These are phyloP conservation scores for Neurospora sp. DNA, from an alignment of 495 filamentous ascomycete species.

Conservation along the genomic window DNA sequence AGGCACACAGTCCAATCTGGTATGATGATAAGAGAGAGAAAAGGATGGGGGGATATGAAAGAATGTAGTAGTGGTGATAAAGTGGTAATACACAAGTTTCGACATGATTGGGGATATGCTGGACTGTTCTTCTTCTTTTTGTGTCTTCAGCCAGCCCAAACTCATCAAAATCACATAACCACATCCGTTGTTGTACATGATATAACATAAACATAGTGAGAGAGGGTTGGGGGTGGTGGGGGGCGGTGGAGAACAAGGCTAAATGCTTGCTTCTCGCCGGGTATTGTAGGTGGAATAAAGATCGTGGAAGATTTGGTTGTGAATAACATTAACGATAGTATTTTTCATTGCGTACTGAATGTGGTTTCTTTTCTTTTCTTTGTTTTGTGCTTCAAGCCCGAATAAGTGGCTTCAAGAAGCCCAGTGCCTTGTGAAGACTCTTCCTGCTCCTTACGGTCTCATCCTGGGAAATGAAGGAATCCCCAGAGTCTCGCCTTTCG, in stretches of 20 bases:
- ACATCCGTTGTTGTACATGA: neutral
- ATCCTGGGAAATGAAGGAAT: slow-evolving; percentile 1
- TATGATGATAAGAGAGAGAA: neutral
- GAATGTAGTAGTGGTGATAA: neutral
- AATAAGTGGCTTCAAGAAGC: slow-evolving; percentile 8
- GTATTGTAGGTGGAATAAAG: neutral
- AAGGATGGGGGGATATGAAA: neutral
- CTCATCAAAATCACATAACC: neutral
- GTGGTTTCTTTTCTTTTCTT: neutral
- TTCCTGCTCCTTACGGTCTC: slow-evolving; percentile 1
- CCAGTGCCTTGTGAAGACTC: slow-evolving; percentile 6
- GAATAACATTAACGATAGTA: neutral
- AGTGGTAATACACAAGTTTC: neutral
- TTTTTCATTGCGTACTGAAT: neutral
- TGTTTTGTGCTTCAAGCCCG: neutral
- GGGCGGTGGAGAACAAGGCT: neutral
- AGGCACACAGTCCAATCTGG: neutral
- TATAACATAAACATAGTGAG: neutral
- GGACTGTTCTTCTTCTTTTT: neutral
- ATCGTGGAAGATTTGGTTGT: neutral
- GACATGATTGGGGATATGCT: neutral
- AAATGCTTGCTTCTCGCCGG: neutral
- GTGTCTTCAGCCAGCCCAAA: neutral
- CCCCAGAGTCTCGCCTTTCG: slow-evolving; percentile 16
- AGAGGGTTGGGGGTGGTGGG: neutral